Conservation (phyloP, 306 rosid species). For the Amphicarpaea edgeworthii region DNA sequence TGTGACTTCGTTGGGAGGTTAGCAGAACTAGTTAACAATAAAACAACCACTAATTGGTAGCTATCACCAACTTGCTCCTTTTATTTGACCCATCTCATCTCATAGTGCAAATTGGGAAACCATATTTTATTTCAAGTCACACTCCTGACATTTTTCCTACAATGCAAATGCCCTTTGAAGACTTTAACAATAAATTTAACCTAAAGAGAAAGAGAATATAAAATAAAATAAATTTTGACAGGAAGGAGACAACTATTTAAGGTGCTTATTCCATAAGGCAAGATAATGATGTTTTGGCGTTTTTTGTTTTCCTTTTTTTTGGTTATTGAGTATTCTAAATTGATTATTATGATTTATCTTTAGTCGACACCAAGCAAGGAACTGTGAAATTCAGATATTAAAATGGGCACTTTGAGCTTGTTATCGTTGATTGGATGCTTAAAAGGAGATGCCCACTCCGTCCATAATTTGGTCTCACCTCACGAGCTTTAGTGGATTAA, state of each 20-base stretch:
- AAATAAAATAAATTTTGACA: slow-evolving; percentile 28
- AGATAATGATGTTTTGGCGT: slow-evolving; percentile 35
- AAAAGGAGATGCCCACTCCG: slow-evolving; percentile 66
- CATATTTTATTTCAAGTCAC: slow-evolving; percentile 37
- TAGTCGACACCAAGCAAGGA: slow-evolving; percentile 42
- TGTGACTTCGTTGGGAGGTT: too few relatives aligned
- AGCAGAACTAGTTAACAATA: too few relatives aligned
- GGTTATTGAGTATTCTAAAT: too few relatives aligned
- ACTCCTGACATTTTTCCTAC: slow-evolving; percentile 25
- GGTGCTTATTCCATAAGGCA: slow-evolving; percentile 46
- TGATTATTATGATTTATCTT: slow-evolving; percentile 33
- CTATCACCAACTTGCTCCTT: too few relatives aligned
- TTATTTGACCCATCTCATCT: slow-evolving; percentile 37
- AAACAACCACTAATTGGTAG: too few relatives aligned
- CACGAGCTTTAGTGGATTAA: slow-evolving; percentile 45
- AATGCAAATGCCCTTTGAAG: slow-evolving; percentile 36
- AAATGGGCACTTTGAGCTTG: slow-evolving; percentile 42
- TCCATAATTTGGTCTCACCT: slow-evolving; percentile 52
- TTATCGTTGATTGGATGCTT: slow-evolving; percentile 54
- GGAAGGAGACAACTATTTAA: slow-evolving; percentile 36
- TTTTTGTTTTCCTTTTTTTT: background rate
- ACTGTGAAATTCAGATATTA: background rate
- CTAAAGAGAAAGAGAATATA: background rate
- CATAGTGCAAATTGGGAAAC: slow-evolving; percentile 18
- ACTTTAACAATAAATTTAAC: slow-evolving; percentile 36